phyloP scores from a whole-genome alignment of 768 basidiomycete genomes.

The Lactifluus pinguis region DNA sequence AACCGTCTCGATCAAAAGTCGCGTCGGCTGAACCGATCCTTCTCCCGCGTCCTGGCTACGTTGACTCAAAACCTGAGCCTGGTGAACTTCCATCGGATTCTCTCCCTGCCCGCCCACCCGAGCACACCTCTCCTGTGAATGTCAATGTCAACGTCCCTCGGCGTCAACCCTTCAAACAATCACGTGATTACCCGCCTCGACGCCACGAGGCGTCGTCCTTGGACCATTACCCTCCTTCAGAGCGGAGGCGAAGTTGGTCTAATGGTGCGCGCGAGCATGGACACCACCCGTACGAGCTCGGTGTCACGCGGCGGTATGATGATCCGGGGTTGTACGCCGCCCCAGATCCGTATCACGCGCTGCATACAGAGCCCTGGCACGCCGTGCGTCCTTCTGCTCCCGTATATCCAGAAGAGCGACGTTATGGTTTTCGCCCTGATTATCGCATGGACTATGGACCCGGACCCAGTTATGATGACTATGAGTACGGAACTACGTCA shows the following conservation, averaged over 20 bases:
- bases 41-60: conserved; percentile 19
- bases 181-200: neutral
- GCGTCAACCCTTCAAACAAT: neutral
- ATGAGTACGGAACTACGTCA: neutral
- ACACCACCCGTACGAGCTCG: conserved; percentile 11
- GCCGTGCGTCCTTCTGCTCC: neutral
- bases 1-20: neutral
- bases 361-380: conserved; percentile 9
- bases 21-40: neutral
- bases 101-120: neutral
- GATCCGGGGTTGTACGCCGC: conserved; percentile 4
- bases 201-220: neutral
- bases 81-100: conserved; percentile 5
- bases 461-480: neutral
- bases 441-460: neutral
- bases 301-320: conserved; percentile 7
- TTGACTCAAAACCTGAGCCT: conserved; percentile 7
- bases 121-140: neutral
- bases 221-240: neutral
- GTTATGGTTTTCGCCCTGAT: neutral
- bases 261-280: conserved; percentile 1
- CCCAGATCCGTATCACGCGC: conserved; percentile 10
- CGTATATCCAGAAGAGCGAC: neutral
- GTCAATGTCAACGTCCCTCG: neutral
- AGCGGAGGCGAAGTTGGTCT: neutral